Conservation (phyloP, 768 basidiomycete genomes). For the Macrolepiota dolichaula region DNA sequence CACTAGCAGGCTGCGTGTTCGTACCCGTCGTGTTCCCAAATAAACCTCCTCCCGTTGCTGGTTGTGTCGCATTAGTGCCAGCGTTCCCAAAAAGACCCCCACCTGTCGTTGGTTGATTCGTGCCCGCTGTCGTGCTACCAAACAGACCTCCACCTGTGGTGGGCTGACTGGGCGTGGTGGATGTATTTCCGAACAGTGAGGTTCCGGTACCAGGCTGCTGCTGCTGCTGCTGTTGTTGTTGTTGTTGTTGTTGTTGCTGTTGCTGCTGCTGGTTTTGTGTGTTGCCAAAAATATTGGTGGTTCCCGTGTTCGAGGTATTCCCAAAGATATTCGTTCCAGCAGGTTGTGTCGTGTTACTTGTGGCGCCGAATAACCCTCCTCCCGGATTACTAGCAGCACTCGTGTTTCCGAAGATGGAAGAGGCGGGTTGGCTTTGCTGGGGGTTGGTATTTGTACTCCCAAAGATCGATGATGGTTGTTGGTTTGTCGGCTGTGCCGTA, state of each 20-base stretch:
- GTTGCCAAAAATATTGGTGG: constrained; percentile 25
- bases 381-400: constrained; percentile 11
- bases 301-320: no score
- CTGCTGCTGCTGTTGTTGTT: constrained; percentile 17
- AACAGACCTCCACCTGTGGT: constrained; percentile 17
- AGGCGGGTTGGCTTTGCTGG: constrained; percentile 11
- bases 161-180: not conserved
- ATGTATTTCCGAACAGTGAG: constrained; percentile 13
- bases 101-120: constrained; percentile 13
- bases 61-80: constrained; percentile 13
- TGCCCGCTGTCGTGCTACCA: constrained; percentile 9
- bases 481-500: constrained; percentile 1
- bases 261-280: not conserved
- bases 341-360: constrained; percentile 12
- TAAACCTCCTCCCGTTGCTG: constrained; percentile 18
- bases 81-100: constrained; percentile 24
- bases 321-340: constrained; percentile 11
- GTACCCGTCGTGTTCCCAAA: constrained; percentile 20
- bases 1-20: constrained; percentile 17
- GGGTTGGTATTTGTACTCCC: constrained; percentile 16
- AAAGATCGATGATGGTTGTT: constrained; percentile 18
- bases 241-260: constrained; percentile 6
- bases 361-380: constrained; percentile 5
- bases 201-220: not conserved
- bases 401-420: constrained; percentile 4